Base-by-base conservation (phyloP, 1,284 basidiomycete genomes). In the Rhodotorula sp. region DNA sequence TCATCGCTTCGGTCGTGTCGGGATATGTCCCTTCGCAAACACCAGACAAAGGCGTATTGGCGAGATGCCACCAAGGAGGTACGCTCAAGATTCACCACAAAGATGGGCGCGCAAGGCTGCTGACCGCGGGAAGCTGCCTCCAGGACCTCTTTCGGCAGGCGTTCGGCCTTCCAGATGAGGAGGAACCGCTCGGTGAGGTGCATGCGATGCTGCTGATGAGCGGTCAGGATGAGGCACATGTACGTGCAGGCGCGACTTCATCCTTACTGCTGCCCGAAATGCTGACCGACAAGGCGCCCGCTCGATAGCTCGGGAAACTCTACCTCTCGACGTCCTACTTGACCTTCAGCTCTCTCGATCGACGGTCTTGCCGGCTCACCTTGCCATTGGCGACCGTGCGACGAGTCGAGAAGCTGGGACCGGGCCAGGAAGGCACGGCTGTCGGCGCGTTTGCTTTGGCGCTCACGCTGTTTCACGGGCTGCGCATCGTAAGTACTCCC, bases 371-470 rank as follows among this genome's bases (percentile, higher is more conserved):
- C 72, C 87, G 90, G 59, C 93, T 95, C 83, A 92, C 93, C 3
- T 83, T 99, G 26, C 97, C 97, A 57, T 85, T 99, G 50, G 94
- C 91, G 71, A 95, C 93, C 3, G 89, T 99, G 73, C 87, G 97
- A 55, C 85, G 97, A 55, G 97, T 99, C n/a, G 97, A 99, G 82
- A 85, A 95, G 61, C 76, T 81, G 47, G 67, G 65, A 5, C 70
- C 76, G 12, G 66, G 75, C 0, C 68, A 68, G 23, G 76, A 75
- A 8, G 71, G 71, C 8, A 75, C 70, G 5, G 65, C 93, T 49
- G 91, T 93, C 31, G 95, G 94, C 8, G 90, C 98, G 45, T 98
- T 98, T 80, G 95, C 95, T 8, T 86, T 99, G 55, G 93, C 92
- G 77, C 84, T 99, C 43, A 87, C 90, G n/a, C 88, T 93, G 67